Percentiles rank a stretch among this genome's conserved stretches.
phyloP scores from a whole-genome alignment of 148 eudicot genomes.

The Beta vulgaris region DNA sequence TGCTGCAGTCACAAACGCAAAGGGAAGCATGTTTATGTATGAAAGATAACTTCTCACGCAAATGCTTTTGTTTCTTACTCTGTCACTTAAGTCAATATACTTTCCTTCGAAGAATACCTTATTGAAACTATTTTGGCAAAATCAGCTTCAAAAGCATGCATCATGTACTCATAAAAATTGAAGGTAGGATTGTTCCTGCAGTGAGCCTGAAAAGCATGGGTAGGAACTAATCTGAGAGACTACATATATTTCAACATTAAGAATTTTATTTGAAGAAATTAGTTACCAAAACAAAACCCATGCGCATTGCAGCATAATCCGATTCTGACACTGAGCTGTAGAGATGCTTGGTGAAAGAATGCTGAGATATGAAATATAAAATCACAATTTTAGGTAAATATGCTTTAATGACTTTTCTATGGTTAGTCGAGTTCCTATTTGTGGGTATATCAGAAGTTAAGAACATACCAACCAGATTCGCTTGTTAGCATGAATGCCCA shows the following conservation, averaged over 20 bases:
- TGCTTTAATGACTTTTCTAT: too few relatives aligned
- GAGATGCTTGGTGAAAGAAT: conserved; percentile 30
- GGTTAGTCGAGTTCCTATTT: background rate
- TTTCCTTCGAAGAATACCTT: conserved; percentile 39
- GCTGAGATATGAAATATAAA: conserved; percentile 21
- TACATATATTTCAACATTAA: too few relatives aligned
- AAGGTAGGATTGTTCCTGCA: conserved; percentile 40
- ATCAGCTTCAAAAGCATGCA: conserved; percentile 49
- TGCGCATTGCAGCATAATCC: conserved; percentile 36
- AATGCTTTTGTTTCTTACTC: too few relatives aligned
- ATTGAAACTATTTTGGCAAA: conserved; percentile 51
- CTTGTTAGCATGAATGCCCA: conserved; percentile 32
- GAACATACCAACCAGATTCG: conserved; percentile 33
- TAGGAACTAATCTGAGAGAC: background rate
- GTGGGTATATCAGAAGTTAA: background rate
- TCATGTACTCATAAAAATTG: conserved; percentile 54
- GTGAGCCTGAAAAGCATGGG: conserved; percentile 34
- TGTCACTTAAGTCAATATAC: too few relatives aligned
- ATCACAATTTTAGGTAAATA: background rate
- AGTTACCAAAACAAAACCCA: conserved; percentile 33
- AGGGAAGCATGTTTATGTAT: background rate
- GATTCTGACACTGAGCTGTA: conserved; percentile 29
- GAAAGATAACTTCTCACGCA: too few relatives aligned
- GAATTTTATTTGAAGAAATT: background rate
- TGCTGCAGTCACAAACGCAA: conserved; percentile 35